These are phyloP conservation scores for Stereum hirsutum DNA, from an alignment of 1,284 basidiomycete genomes.

Conservation along the genomic window DNA sequence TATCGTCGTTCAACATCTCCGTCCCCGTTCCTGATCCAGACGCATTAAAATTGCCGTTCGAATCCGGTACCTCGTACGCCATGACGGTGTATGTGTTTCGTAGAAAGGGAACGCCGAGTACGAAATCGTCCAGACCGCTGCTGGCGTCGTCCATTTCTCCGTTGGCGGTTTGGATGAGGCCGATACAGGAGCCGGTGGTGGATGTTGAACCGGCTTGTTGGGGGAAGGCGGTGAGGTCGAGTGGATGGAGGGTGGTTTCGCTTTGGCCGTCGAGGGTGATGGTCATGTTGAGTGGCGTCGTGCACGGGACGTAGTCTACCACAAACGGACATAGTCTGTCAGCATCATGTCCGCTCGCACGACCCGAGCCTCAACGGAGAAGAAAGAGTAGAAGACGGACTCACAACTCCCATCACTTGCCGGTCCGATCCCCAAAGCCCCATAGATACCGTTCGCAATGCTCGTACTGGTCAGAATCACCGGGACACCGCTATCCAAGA, in stretches of 20 bases:
- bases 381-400: conserved; percentile 17
- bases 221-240: conserved; percentile 46
- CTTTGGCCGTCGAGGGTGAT: conserved; percentile 49
- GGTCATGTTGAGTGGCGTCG: conserved; percentile 58
- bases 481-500: conserved; percentile 64
- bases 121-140: conserved; percentile 43
- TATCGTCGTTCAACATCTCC: conserved; percentile 13
- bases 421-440: conserved; percentile 55
- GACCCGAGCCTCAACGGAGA: too few species aligned
- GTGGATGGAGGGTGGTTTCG: conserved; percentile 56
- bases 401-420: conserved; percentile 54
- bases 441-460: conserved; percentile 72
- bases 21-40: conserved; percentile 7
- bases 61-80: conserved; percentile 43
- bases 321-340: conserved; percentile 2
- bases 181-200: conserved; percentile 41
- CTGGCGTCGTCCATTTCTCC: conserved; percentile 25
- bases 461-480: conserved; percentile 46
- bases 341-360: background rate
- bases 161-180: conserved; percentile 53
- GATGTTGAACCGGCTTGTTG: conserved; percentile 27
- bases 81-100: conserved; percentile 67
- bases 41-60: conserved; percentile 32
- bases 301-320: conserved; percentile 65
- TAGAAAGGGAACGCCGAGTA: conserved; percentile 68